These are phyloP conservation scores for Pueraria montana DNA, from an alignment of 306 rosid genomes.

Conservation along the genomic window DNA sequence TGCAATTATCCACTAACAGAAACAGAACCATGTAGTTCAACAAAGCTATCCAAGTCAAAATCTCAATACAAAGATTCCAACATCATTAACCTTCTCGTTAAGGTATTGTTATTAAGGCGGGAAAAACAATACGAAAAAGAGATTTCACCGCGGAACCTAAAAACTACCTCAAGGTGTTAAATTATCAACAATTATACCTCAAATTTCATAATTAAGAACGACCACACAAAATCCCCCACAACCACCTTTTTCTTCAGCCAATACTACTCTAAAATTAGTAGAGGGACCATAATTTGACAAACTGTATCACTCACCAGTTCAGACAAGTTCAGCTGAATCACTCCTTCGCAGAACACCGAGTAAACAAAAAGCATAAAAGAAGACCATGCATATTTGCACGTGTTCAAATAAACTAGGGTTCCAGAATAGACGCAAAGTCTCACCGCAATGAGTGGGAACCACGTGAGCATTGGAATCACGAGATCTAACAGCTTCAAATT, in stretches of 20 bases:
- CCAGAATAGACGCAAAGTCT: conserved; percentile 22
- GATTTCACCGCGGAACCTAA: neutral
- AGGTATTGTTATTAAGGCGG: neutral
- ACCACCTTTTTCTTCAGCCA: neutral
- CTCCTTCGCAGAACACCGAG: conserved; percentile 1
- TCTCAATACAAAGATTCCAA: no score
- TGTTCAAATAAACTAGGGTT: no score
- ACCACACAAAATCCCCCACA: neutral
- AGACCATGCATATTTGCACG: neutral
- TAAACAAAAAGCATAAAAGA: neutral
- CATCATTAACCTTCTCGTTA: no score
- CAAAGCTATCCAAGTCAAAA: no score
- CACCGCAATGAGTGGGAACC: conserved; percentile 86
- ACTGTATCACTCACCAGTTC: neutral
- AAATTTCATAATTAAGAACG: conserved; percentile 4
- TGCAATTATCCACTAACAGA: no score
- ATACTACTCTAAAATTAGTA: neutral
- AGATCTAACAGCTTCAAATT: conserved; percentile 73
- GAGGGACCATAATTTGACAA: neutral
- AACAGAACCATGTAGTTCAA: no score
- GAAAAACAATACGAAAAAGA: conserved; percentile 1
- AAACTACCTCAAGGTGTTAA: neutral
- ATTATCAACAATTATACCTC: neutral
- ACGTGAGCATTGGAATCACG: conserved; percentile 72
- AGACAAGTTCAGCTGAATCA: conserved; percentile 1